Conservation (phyloP, 1,284 basidiomycete genomes). For the Dichomitus squalens region DNA sequence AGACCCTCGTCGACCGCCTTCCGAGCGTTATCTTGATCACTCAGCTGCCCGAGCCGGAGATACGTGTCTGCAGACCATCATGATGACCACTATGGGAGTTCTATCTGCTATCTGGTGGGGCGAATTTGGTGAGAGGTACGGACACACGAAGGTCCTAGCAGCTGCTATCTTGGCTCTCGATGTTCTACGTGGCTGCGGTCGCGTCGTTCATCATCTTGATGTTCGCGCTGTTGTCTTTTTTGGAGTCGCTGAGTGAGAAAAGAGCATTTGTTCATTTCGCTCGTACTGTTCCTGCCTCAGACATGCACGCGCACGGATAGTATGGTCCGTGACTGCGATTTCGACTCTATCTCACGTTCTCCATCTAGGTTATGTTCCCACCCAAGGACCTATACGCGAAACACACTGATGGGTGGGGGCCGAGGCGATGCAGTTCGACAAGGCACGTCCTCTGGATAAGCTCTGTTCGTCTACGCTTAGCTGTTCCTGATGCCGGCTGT, state of each 20-base stretch:
- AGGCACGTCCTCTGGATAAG: slow-evolving; percentile 34
- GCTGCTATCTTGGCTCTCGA: slow-evolving; percentile 72
- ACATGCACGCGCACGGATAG: slow-evolving; percentile 38
- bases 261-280: slow-evolving; percentile 47
- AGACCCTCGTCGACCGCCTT: slow-evolving; percentile 53
- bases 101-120: slow-evolving; percentile 91
- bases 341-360: not conserved
- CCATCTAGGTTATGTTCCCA: slow-evolving; percentile 51
- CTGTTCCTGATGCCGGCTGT: slow-evolving; percentile 61
- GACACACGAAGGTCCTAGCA: slow-evolving; percentile 77
- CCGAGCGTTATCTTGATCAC: slow-evolving; percentile 57
- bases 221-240: slow-evolving; percentile 59
- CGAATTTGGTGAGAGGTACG: slow-evolving; percentile 76
- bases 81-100: slow-evolving; percentile 79
- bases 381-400: slow-evolving; percentile 65
- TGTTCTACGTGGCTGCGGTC: slow-evolving; percentile 59
- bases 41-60: slow-evolving; percentile 68
- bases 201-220: slow-evolving; percentile 52
- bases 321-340: too few species aligned
- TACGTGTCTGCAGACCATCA: slow-evolving; percentile 67
- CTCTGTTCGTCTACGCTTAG: slow-evolving; percentile 51
- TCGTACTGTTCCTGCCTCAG: slow-evolving; percentile 57
- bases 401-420: slow-evolving; percentile 59
- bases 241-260: slow-evolving; percentile 62
- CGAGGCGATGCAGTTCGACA: slow-evolving; percentile 71